Evolutionary conservation across 1,284 basidiomycete species (phyloP), one percentile per base, ranked within the genome.

Genomic region (Ustilago curta): DNA sequence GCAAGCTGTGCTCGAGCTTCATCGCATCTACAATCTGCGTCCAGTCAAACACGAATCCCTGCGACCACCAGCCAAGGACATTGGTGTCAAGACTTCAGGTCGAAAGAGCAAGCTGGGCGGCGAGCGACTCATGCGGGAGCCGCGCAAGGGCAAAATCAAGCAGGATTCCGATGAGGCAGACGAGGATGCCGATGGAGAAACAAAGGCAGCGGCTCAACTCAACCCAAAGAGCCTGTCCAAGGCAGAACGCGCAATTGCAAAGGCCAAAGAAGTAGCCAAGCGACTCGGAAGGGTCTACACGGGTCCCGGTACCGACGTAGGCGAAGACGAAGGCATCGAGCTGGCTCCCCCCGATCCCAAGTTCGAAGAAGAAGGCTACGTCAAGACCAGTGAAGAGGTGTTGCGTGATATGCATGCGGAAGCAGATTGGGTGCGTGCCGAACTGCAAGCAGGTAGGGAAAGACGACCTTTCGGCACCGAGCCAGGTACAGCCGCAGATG

Each of bases 1-100:
- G 85, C 94, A 96, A 84, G 94, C 93, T 8, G 94, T 97, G 8
- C 88, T 97, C 59, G 90, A 95, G 73, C 84, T 96, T 42, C 91
- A 93, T 81, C 86, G 93, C 69, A 90, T 93, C 48, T 95, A 96
- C 80, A 87, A 87, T 47, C 85, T 95, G 8, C 86, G 90, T 54
- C 88, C 89, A 12, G 91, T 93, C 29, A 88, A 88, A 21, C 87
- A 90, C 75, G 90, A 82, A 78, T 88, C 78, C 83, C 83, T 87
- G 16, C 85, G 86, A 19, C 87, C 87, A 0, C 86, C 86, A 0
- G 85, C 83, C 4, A 79, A 85, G 16, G 85, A 87, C 52, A 85
- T 85, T 42, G 85, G 86, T 49, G 86, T 86, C 14, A 83, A 85
- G 43, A 85, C 86, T 0, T 77, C 86, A 7, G 79, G 84, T 31